phyloP scores from a whole-genome alignment of 2,329 filamentous ascomycete genomes.

The Rugonectria rugulosa region DNA sequence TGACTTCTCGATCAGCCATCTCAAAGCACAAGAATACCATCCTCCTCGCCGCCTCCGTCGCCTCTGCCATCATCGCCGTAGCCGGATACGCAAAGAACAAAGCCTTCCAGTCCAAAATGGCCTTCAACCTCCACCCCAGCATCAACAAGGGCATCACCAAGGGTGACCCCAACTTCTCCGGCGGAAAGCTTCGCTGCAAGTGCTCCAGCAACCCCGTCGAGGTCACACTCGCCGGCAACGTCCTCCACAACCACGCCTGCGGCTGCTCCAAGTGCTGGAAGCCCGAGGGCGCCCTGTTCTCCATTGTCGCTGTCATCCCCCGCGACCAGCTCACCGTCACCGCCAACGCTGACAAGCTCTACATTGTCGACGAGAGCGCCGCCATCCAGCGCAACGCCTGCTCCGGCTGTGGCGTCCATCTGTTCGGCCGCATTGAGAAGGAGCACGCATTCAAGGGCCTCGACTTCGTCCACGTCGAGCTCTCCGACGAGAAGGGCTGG shows the following conservation, averaged over 20 bases:
- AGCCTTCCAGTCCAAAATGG: slow-evolving; percentile 25
- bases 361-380: slow-evolving; percentile 62
- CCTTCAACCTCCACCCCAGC: slow-evolving; percentile 61
- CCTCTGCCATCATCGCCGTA: slow-evolving; percentile 31
- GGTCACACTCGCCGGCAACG: slow-evolving; percentile 63
- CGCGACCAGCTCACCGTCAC: slow-evolving; percentile 62
- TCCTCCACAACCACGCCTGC: slow-evolving; percentile 74
- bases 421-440: slow-evolving; percentile 70
- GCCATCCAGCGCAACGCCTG: slow-evolving; percentile 69
- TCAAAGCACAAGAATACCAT: slow-evolving; percentile 24
- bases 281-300: slow-evolving; percentile 68
- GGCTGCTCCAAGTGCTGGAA: slow-evolving; percentile 80
- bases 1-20: slow-evolving; percentile 17
- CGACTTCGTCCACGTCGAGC: slow-evolving; percentile 73
- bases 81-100: slow-evolving; percentile 27
- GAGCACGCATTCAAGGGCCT: slow-evolving; percentile 73
- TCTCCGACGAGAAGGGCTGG: slow-evolving; percentile 69
- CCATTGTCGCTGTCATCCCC: slow-evolving; percentile 68
- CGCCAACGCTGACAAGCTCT: slow-evolving; percentile 64
- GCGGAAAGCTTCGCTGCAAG: slow-evolving; percentile 69
- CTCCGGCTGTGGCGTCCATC: slow-evolving; percentile 65
- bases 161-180: slow-evolving; percentile 61
- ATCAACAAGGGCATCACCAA: slow-evolving; percentile 69
- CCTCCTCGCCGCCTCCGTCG: slow-evolving; percentile 30
- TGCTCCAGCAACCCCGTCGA: slow-evolving; percentile 64